Conservation (phyloP, 2,329 filamentous ascomycete genomes). For the Colletotrichum incanum region DNA sequence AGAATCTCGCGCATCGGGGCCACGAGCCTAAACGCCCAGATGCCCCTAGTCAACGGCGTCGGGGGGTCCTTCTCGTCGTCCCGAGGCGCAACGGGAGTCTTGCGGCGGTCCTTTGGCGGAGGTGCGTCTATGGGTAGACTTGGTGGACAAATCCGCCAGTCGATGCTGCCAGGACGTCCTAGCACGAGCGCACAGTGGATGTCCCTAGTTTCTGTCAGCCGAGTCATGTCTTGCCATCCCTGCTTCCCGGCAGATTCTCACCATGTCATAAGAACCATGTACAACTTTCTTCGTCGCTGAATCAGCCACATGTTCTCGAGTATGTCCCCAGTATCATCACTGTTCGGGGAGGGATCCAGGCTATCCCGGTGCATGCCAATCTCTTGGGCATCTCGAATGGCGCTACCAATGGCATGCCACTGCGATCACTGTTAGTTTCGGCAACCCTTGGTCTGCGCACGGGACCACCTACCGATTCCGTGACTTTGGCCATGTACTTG, state of each 20-base stretch:
- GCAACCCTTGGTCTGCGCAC: neutral
- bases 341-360: constrained; percentile 65
- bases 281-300: constrained; percentile 68
- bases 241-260: constrained; percentile 41
- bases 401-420: constrained; percentile 71
- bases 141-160: constrained; percentile 63
- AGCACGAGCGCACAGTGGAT: constrained; percentile 68
- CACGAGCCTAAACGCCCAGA: constrained; percentile 67
- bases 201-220: constrained; percentile 60
- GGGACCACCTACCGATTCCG: constrained; percentile 64
- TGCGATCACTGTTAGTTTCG: constrained; percentile 45
- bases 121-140: constrained; percentile 69
- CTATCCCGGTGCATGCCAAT: constrained; percentile 72
- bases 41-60: constrained; percentile 67
- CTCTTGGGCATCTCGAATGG: constrained; percentile 75
- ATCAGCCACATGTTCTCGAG: constrained; percentile 73
- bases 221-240: constrained; percentile 34
- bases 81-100: constrained; percentile 64
- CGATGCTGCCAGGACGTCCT: constrained; percentile 70
- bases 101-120: constrained; percentile 62
- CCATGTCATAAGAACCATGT: constrained; percentile 67
- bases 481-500: constrained; percentile 72
- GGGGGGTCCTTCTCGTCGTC: constrained; percentile 66
- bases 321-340: constrained; percentile 63
- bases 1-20: constrained; percentile 68